Base-by-base conservation (phyloP, 495 filamentous ascomycete genomes). In the Neurospora sp. region DNA sequence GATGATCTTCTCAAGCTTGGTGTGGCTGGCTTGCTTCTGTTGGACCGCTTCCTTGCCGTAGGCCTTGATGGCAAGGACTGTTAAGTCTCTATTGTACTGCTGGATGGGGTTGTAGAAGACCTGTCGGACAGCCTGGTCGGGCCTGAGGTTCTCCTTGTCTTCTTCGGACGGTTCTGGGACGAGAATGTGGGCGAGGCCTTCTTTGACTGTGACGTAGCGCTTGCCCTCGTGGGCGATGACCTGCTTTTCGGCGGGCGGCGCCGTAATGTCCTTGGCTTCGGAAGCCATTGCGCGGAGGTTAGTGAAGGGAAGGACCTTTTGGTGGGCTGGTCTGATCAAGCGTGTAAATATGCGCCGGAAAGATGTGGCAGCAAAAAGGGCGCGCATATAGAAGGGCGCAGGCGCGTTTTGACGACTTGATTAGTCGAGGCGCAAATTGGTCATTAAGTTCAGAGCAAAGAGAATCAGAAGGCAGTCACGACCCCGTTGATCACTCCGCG, bases 101-200 rank as follows among this genome's bases (percentile, higher is more conserved):
- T 98, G 96, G 54, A 99, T 97, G 0, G 96, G 95, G 76, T 99
- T 99, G 84, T 99, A 99, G 80, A 99, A 99, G 36, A 99, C 96
- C 38, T 90, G 88, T 79, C 97, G 93, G 43, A 84, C 83, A 42
- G 82, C 81, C 71, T 84, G 79, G 54, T 81, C 76, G n/a, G 79
- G 77, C 39, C 76, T 79, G 11, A 70, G 45, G 36, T 73, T 73
- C 13, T 71, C 72, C 37, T 77, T 77, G 59, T 80, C 77, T 21
- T 79, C 79, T 21, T 76, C 74, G 10, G 79, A 76, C 37, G 77
- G 74, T 70, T 79, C 78, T n/a, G 84, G 83, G 13, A 85, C 81
- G 66, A 86, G 77, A 31, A 86, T 86, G 34, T 82, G 79, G 39
- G 81, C 85, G 31, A 85, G 78, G 0, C 85, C 85, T 62, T 86